These are phyloP conservation scores for Russula virescens DNA, from an alignment of 768 basidiomycete genomes.

Conservation along the genomic window DNA sequence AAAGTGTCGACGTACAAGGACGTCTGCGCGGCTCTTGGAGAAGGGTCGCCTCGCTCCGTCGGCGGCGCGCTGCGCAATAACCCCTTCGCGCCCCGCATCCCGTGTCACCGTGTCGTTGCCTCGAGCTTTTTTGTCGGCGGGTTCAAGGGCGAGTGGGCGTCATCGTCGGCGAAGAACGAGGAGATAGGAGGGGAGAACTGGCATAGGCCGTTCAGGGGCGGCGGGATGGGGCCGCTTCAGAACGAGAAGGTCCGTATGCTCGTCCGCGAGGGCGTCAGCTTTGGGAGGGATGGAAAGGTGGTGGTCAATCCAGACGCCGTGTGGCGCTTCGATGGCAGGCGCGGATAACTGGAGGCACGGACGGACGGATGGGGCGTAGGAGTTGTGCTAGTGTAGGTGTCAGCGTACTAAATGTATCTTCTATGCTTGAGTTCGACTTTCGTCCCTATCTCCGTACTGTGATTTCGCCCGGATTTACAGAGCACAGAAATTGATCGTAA, in stretches of 20 bases:
- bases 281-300: constrained; percentile 16
- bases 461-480: no score
- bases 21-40: constrained; percentile 42
- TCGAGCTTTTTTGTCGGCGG: constrained; percentile 57
- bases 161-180: neutral
- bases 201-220: constrained; percentile 17
- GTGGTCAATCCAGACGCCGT: constrained; percentile 2
- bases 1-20: constrained; percentile 25
- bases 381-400: no score
- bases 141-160: constrained; percentile 52
- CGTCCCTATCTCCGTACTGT: no score
- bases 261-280: constrained; percentile 16
- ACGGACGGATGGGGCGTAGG: no score
- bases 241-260: constrained; percentile 23
- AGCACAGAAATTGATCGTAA: no score
- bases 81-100: constrained; percentile 61
- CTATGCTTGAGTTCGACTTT: no score
- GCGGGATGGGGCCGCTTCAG: constrained; percentile 19
- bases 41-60: constrained; percentile 64
- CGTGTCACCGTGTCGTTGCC: constrained; percentile 67
- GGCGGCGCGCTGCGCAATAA: constrained; percentile 58
- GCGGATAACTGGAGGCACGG: no score
- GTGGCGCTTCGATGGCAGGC: constrained; percentile 15
- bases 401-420: no score
- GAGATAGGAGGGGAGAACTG: constrained; percentile 9